phyloP scores from a whole-genome alignment of 768 basidiomycete genomes.

The Kwoniella sp. region DNA sequence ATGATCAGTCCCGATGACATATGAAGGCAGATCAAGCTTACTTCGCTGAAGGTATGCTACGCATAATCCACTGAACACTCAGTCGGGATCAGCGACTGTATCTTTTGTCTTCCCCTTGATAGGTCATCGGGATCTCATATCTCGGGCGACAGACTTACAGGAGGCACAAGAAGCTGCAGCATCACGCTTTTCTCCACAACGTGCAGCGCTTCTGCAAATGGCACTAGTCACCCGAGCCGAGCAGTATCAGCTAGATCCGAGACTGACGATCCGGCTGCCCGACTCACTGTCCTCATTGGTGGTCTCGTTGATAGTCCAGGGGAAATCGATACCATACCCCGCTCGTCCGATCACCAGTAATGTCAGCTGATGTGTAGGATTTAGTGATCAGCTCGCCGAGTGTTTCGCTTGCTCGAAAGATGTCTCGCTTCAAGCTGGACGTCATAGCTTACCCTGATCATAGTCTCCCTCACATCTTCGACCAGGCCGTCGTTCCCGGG shows the following conservation, averaged over 20 bases:
- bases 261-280: not conserved
- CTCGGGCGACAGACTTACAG: not conserved
- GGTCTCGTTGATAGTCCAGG: conserved; percentile 26
- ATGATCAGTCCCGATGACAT: not conserved
- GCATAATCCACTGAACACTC: conserved; percentile 19
- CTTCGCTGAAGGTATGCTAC: not conserved
- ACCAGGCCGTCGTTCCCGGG: conserved; percentile 20
- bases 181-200: conserved; percentile 28
- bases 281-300: conserved; percentile 22
- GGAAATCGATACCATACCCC: conserved; percentile 26
- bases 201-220: conserved; percentile 32
- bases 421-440: not conserved
- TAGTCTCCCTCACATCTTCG: conserved; percentile 9
- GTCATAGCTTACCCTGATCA: conserved; percentile 23
- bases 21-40: not conserved
- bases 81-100: not conserved
- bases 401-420: no score
- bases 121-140: no score
- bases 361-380: conserved; percentile 18
- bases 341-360: conserved; percentile 32
- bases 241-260: no score
- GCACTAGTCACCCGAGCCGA: conserved; percentile 17
- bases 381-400: not conserved
- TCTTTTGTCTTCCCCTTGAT: no score
- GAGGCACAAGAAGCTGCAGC: conserved; percentile 22